Evolutionary conservation across 805 yeast genomes (phyloP), one percentile per base, ranked within the genome.

Genomic region (Torulaspora maleeae): DNA sequence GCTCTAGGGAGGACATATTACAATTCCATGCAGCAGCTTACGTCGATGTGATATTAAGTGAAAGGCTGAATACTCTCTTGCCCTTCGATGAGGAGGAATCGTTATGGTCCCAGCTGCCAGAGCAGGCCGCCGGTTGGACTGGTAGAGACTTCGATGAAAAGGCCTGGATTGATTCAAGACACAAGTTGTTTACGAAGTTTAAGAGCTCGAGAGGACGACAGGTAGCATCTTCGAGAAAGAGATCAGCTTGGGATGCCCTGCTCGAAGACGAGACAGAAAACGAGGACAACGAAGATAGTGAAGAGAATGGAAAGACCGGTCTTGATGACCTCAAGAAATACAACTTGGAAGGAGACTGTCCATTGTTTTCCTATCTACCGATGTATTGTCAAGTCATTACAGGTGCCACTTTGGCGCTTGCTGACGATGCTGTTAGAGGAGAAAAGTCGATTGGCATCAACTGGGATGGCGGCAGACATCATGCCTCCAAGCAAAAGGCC

Each of bases 391-490:
- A 57, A 16, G 60, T 67, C 0, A 62, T 73, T 0, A 79, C 83
- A 0, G 86, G 86, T 0, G 76, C 87, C 0, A 77, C 86, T 2
- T 50, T 83, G 9, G 58, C 73, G 9, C 69, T 81, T 8, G 78
- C 78, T 0, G 60, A 64, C 5, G 68, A 66, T 54, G 52, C 74
- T 3, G 41, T 58, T 1, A 37, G 17, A 20, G 42, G 39, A n/a
- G 45, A 52, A 22, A 69, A 67, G 32, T 47, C 59, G 8, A 63
- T 78, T 1, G 80, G 76, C 1, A 70, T 85, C 36, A 83, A 83
- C 56, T 85, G 89, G 89, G 77, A 78, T 55, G 95, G 95, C 5
- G 95, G 93, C 1, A 63, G 90, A 38, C 93, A 84, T 57, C 93
- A 84, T 61, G 80, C 81, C 4, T 68, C 64, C 36, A 74, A 73